phyloP scores from a whole-genome alignment of 2,329 filamentous ascomycete species.

The Exophiala phaeomuriformis region DNA sequence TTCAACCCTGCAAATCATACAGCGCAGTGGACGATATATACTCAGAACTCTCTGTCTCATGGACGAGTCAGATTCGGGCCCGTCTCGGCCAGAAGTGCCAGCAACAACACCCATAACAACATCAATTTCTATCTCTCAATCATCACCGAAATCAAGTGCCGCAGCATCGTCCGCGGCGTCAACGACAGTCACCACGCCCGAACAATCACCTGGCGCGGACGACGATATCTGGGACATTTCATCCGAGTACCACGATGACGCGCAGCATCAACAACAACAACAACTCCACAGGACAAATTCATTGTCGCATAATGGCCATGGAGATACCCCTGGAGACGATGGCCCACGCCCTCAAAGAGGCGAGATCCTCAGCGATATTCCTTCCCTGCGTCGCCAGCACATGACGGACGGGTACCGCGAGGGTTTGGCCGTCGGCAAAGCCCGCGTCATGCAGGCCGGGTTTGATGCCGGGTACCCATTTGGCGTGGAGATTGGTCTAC shows the following conservation, averaged over 20 bases:
- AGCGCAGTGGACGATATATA: background rate
- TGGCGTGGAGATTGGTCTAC: constrained; percentile 70
- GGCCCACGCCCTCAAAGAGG: background rate
- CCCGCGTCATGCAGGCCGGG: constrained; percentile 67
- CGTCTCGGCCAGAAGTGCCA: no score
- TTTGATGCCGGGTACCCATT: constrained; percentile 88
- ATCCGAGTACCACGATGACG: constrained; percentile 13
- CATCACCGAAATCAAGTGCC: constrained; percentile 1
- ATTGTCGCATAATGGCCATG: background rate
- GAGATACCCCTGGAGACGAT: background rate
- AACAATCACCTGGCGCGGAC: constrained; percentile 15
- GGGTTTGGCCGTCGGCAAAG: constrained; percentile 70
- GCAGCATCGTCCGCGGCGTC: constrained; percentile 7
- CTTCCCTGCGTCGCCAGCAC: constrained; percentile 66
- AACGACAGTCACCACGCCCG: constrained; percentile 20
- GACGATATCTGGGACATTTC: constrained; percentile 25
- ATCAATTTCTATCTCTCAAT: background rate
- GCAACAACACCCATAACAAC: background rate
- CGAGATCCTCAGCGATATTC: constrained; percentile 56
- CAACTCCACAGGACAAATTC: background rate
- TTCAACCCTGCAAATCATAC: no score
- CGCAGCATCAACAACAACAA: no score
- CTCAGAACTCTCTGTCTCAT: background rate
- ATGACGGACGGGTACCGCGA: constrained; percentile 85
- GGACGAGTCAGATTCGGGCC: background rate